phyloP scores from a whole-genome alignment of 2,329 filamentous ascomycete genomes.

The Verticillium nonalfalfae region DNA sequence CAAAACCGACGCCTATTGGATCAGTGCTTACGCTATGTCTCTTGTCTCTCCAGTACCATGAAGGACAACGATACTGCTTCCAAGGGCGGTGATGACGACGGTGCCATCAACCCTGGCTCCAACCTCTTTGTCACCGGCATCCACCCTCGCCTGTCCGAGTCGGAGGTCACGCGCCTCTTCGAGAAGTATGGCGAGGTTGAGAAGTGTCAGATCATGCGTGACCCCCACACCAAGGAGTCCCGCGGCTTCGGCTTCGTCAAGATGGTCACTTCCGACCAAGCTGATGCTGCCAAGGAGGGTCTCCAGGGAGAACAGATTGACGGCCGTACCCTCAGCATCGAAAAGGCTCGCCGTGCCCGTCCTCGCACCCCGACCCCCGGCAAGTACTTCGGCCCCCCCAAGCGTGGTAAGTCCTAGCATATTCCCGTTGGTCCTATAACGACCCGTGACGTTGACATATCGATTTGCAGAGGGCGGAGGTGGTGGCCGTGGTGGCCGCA shows the following conservation, averaged over 20 bases:
- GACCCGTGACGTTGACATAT: conserved; percentile 12
- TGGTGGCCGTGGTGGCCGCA: conserved; percentile 41
- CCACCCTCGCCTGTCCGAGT: conserved; percentile 83
- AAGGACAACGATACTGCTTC: conserved; percentile 43
- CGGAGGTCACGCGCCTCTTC: conserved; percentile 89
- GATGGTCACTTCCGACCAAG: conserved; percentile 92
- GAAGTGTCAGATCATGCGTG: conserved; percentile 99
- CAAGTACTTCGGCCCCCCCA: conserved; percentile 98
- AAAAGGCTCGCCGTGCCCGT: conserved; percentile 93
- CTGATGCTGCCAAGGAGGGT: conserved; percentile 93
- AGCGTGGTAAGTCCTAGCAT: conserved; percentile 67
- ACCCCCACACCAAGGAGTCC: conserved; percentile 96
- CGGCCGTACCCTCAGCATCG: conserved; percentile 92
- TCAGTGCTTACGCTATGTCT: background rate
- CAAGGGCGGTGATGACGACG: conserved; percentile 57
- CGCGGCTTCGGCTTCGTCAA: conserved; percentile 99
- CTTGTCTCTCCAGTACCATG: background rate
- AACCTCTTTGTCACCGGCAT: conserved; percentile 99
- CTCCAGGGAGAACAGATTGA: conserved; percentile 94
- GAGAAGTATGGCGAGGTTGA: conserved; percentile 99
- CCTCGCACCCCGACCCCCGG: conserved; percentile 94
- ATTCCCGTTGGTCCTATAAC: too few relatives aligned
- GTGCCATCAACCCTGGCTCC: conserved; percentile 84
- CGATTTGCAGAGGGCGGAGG: conserved; percentile 29
- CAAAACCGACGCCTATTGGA: background rate